Base-by-base conservation (phyloP, 768 basidiomycete species). In the Auriculariales sp. region DNA sequence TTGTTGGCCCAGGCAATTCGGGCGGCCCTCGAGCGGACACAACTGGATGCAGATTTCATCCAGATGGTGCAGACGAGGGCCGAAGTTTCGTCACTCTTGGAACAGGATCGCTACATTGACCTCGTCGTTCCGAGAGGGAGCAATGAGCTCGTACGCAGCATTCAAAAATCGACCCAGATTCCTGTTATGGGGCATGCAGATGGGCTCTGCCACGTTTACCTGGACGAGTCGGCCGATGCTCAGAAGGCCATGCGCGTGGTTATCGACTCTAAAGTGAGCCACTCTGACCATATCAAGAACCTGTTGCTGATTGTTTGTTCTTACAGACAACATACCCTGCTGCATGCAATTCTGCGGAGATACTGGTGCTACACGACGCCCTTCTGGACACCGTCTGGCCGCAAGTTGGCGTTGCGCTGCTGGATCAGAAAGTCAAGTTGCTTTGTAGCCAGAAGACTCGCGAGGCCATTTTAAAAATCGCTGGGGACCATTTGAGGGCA, bases 141-240 rank as follows among this genome's bases (percentile, higher is more conserved):
- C 59, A 94, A 94, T 57, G 76, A 74, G 54, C 78, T 99, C 11
- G 95, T 98, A 25, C 73, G 69, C 57, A 84, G 70, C 62, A 95
- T 99, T 52, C 90, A 98, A 62, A 83, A 85, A 51, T 78, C 71
- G 55, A 95, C 94, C 0, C 73, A 84, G 52, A 98, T 99, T 53
- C 84, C 95, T 2, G 95, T 99, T 36, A 97, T 99, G 92, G 95
- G 95, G 1, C 95, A 99, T 60, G 93, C 95, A 5, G 95, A 99
- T 64, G 95, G 95, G 1, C 68, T 98, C 7, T 99, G 95, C 63
- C 77, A 80, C 17, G 78, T 95, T 4, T 98, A 82, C 62, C 66
- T 99, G 4, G 94, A 99, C 63, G 81, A 85, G 56, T 69, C 72
- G 27, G 93, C 93, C 0, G 77, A 85, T 55, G 57, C 68, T 32